Base-by-base conservation (phyloP, 2,329 filamentous ascomycete genomes). In the Capronia epimyces region DNA sequence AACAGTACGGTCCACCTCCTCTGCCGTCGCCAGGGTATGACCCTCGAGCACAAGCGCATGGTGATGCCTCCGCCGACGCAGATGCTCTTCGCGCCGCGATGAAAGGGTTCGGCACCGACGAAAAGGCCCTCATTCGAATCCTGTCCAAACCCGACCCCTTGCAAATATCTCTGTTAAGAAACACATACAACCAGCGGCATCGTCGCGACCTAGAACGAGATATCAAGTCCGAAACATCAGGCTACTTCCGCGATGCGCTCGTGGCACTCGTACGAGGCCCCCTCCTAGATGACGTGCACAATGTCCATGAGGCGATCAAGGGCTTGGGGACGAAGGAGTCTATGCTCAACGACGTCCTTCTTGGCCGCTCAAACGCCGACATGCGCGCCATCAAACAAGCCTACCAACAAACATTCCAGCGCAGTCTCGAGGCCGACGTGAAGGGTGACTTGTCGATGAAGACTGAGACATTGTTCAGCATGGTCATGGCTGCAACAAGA, bases 21-120 rank as follows among this genome's bases (percentile, higher is more conserved):
- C 77, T 79, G 9, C 80, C 87, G 0, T 86, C 86, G 0, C 69
- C 78, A 0, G 90, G 90, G 29, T 96, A 95, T 63, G 81, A 82
- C 2, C 77, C 84, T 0, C 50, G 56, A 18, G 80, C 81, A 10
- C 73, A 80, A 40, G 85, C 87, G 37, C 75, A 80, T 24, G 73
- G 77, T 15, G 83, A 95, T 57, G 84, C 81, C 42, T 76, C 72
- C 2, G 71, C 74, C 10, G 83, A 93, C 60, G 86, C 88, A 0
- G 80, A 89, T 50, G 79, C 75, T 3, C 73, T 95, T 18, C 81
- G 88, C 46, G 79, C 79, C 60, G 88, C 91, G 1, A 95, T 96
- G 89, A 95, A 95, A 69, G 89, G 89, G 0, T 87, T 95, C 56
- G 91, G 90, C 27, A 96, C 90, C 0, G 82, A 97, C 63, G 90